Evolutionary conservation across 2,329 filamentous ascomycete genomes (phyloP).

Genomic region (Fusarium pseudonygamai): DNA sequence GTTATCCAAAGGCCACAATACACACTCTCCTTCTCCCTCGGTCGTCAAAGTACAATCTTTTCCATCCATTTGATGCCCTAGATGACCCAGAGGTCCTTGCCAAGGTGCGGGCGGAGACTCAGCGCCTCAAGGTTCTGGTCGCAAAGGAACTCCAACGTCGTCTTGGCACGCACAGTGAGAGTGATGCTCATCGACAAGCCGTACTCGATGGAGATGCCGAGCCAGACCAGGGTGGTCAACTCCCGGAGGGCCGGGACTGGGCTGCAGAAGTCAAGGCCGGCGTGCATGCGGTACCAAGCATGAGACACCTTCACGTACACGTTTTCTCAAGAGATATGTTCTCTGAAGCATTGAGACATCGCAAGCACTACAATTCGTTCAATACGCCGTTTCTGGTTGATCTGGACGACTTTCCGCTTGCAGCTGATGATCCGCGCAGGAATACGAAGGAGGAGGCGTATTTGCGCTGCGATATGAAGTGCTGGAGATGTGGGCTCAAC

Average conservation of each 20-base stretch:
- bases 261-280: constrained; percentile 76
- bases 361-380: constrained; percentile 94
- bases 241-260: constrained; percentile 84
- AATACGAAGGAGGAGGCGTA: constrained; percentile 66
- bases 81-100: constrained; percentile 74
- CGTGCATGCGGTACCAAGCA: constrained; percentile 87
- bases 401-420: constrained; percentile 82
- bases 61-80: constrained; percentile 83
- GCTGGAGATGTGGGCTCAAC: constrained; percentile 83
- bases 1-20: constrained; percentile 84
- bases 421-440: constrained; percentile 69
- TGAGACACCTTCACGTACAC: constrained; percentile 93
- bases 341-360: constrained; percentile 76
- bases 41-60: constrained; percentile 63
- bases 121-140: constrained; percentile 70
- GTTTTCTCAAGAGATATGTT: constrained; percentile 83
- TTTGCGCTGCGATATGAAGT: constrained; percentile 72
- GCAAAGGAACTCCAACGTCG: constrained; percentile 78
- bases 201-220: constrained; percentile 68
- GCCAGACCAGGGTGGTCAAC: constrained; percentile 42
- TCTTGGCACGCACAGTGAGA: constrained; percentile 69
- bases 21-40: constrained; percentile 91
- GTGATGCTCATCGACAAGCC: constrained; percentile 72
- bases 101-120: constrained; percentile 68
- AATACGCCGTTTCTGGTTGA: constrained; percentile 84